Evolutionary conservation across 2,329 filamentous ascomycete species (phyloP), one percentile per base, ranked within the genome.

Genomic region (Epichloe glyceriae): DNA sequence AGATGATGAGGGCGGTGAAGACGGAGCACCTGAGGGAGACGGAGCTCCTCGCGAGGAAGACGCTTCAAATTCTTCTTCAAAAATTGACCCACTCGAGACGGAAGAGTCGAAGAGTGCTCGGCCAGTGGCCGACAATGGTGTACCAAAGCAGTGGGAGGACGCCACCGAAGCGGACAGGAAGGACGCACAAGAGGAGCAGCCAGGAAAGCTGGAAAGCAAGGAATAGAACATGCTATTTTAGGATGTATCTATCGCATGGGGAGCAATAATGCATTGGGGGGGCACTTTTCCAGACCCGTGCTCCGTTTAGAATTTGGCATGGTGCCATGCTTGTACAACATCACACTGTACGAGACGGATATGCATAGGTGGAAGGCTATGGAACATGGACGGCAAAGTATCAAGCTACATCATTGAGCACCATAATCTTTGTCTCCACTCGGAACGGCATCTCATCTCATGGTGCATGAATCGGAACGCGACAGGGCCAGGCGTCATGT

Each of bases 1-100:
- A 35, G 85, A 89, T 46, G 89, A 94, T 47, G 82, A 84, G 34
- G 68, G 69, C 34, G 67, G 64, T 19, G 64, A 62, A 37, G 66
- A 61, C 26, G 60, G 60, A 2, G 58, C 60, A 2, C 56, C 59
- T 4, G 57, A 47, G 30, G 48, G 47, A 4, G 46, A 47, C 30
- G 50, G 53, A 26, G 47, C 45, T n/a, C 40, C 53, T 3, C 53
- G 52, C 7, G 52, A 57, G 1, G 52, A 52, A 12, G 37, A 0
- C 14, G 37, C 7, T 15, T 8, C 43, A 3, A 4, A 35, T 17
- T 17, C 40, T 4, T 10, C 43, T 6, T 7, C 47, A 2, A 53
- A 54, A 47, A 44, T 42, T 7, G 49, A 54, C 2, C 42, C 49
- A 6, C 33, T 55, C 7, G 55, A 56, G 49, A 55, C 57, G 20